These are phyloP conservation scores for Calophaca sinica DNA, from an alignment of 306 rosid species.

Conservation along the genomic window DNA sequence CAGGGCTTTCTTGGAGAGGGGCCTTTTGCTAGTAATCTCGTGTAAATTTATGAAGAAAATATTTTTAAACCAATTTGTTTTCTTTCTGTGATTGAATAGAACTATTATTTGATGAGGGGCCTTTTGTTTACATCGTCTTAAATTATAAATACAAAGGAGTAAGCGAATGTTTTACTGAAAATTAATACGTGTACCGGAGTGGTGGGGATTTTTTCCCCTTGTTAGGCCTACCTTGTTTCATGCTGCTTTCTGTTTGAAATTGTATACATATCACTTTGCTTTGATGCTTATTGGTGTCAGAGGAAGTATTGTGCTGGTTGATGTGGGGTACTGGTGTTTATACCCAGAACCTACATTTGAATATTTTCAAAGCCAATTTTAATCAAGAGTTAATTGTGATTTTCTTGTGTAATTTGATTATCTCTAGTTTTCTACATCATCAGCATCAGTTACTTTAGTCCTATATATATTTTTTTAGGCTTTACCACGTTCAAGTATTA, in stretches of 20 bases:
- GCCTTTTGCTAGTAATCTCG: neutral
- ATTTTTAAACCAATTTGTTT: neutral
- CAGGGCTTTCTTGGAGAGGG: neutral
- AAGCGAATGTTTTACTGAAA: conserved; percentile 4
- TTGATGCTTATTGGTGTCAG: neutral
- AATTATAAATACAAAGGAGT: conserved; percentile 1
- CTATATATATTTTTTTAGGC: conserved; percentile 69
- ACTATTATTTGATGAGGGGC: neutral
- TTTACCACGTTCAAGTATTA: conserved; percentile 78
- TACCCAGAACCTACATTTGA: neutral
- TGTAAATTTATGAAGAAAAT: neutral
- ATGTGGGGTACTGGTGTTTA: conserved; percentile 19
- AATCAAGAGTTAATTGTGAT: neutral
- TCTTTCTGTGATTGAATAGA: conserved; percentile 2
- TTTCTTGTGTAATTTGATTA: conserved; percentile 23
- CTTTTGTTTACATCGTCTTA: neutral
- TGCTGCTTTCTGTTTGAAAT: conserved; percentile 1
- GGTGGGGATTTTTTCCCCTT: neutral
- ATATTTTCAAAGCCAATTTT: neutral
- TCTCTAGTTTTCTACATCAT: neutral
- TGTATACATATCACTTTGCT: neutral
- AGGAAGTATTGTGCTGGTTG: neutral
- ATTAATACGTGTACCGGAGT: neutral
- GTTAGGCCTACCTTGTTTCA: neutral
- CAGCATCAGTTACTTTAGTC: conserved; percentile 35